Base-by-base conservation (phyloP, 2,329 filamentous ascomycete genomes). In the Hymenoscyphus salicellus region DNA sequence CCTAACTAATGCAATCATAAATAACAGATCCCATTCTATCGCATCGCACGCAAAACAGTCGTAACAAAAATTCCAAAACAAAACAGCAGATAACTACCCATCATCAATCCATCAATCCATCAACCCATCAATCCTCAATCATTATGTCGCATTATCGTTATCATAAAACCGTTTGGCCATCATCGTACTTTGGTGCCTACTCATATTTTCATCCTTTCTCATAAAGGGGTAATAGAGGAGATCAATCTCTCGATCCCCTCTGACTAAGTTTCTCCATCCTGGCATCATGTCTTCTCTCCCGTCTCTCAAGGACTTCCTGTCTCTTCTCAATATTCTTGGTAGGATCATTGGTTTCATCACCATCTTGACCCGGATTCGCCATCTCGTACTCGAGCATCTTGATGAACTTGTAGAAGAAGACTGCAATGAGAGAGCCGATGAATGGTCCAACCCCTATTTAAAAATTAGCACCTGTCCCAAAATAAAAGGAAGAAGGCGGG, bases 361-460 rank as follows among this genome's bases (percentile, higher is more conserved):
- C 78, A 65, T 80, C 78, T 11, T 78, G 78, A 7, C 78, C 78
- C n/a, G 78, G 78, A 65, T 80, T 80, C 23, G 78, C 78, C 78
- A 79, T 79, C 75, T 79, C 73, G 72, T 84, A 85, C 60, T 83
- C 77, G 30, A 84, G 75, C 55, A 75, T 71, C 72, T 82, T 82
- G 65, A 85, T 74, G 7, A 81, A 66, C 60, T 76, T 77, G 74
- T 84, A 85, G 36, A 82, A 78, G n/a, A 58, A 77, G 28, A 75
- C 79, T 0, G 83, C 82, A 16, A 85, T 71, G 10, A 81, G 61
- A 1, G 80, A 68, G 0, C 83, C 83, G 65, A 84, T 74, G 16
- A 79, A 71, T 0, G 83, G 83, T 0, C 82, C 83, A 6, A 85
- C 66, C 79, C 63, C 63, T 78, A 28, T 30, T 30, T 6, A 26